phyloP scores from a whole-genome alignment of 192 early-diverging fungal genomes.

The Thamnidium elegans region DNA sequence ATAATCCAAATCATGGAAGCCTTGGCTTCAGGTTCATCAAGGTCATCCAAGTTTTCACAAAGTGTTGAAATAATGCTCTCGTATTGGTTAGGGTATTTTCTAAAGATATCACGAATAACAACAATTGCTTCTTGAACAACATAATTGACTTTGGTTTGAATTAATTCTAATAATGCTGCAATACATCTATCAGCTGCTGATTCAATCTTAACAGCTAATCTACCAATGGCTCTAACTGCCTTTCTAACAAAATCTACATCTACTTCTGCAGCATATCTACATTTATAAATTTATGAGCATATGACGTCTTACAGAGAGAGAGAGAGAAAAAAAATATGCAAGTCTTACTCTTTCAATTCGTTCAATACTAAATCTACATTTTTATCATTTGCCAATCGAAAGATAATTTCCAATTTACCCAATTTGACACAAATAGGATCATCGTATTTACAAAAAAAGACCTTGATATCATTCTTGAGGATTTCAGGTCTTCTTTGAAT shows the following conservation, averaged over 20 bases:
- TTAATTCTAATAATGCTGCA: slow-evolving; percentile 80
- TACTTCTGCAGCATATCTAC: slow-evolving; percentile 87
- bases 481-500: slow-evolving; percentile 89
- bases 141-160: slow-evolving; percentile 97
- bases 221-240: slow-evolving; percentile 94
- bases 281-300: background rate
- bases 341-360: slow-evolving; percentile 84
- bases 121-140: slow-evolving; percentile 98
- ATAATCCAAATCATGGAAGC: slow-evolving; percentile 99
- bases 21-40: slow-evolving; percentile 98
- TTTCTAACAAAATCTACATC: slow-evolving; percentile 98
- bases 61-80: slow-evolving; percentile 89
- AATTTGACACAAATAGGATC: slow-evolving; percentile 99
- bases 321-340: too few relatives aligned
- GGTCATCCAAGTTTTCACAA: slow-evolving; percentile 92
- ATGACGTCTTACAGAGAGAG: background rate
- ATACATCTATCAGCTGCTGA: slow-evolving; percentile 84
- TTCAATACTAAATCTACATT: slow-evolving; percentile 87
- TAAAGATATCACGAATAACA: slow-evolving; percentile 97
- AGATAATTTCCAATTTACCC: slow-evolving; percentile 95
- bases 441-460: slow-evolving; percentile 99
- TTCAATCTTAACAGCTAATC: slow-evolving; percentile 96
- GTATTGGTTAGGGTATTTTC: slow-evolving; percentile 97
- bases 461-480: slow-evolving; percentile 89
- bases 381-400: slow-evolving; percentile 75